These are phyloP conservation scores for Corynascus novoguineensis DNA, from an alignment of 495 filamentous ascomycete genomes.

Conservation along the genomic window DNA sequence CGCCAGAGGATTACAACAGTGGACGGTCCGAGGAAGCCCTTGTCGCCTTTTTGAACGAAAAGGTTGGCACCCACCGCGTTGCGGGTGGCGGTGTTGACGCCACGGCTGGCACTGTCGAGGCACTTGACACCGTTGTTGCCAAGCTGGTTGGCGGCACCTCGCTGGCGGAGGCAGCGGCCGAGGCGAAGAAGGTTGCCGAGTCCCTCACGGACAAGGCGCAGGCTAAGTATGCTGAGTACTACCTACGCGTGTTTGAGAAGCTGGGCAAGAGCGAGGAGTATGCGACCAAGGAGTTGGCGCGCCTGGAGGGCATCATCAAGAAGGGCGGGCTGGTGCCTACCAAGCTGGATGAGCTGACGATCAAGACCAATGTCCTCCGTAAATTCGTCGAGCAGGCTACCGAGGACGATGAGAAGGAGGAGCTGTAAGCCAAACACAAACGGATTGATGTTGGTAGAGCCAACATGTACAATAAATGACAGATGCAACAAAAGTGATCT, in stretches of 20 bases:
- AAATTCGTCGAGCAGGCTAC: conserved; percentile 56
- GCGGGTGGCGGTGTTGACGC: conserved; percentile 75
- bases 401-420: conserved; percentile 52
- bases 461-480: background rate
- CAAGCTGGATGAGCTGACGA: conserved; percentile 85
- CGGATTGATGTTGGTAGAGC: background rate
- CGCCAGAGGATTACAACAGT: conserved; percentile 64
- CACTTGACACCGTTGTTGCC: conserved; percentile 65
- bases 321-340: conserved; percentile 80
- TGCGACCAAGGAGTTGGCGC: conserved; percentile 76
- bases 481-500: background rate
- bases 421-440: conserved; percentile 50
- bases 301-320: conserved; percentile 70
- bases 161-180: conserved; percentile 53
- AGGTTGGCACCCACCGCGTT: conserved; percentile 81
- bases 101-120: conserved; percentile 74
- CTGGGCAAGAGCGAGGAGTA: conserved; percentile 68
- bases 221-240: conserved; percentile 84
- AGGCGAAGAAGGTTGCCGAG: conserved; percentile 64
- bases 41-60: conserved; percentile 76
- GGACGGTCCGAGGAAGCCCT: conserved; percentile 74
- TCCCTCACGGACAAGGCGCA: conserved; percentile 54
- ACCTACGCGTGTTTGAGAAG: conserved; percentile 85
- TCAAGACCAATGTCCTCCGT: conserved; percentile 80
- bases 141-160: conserved; percentile 55